Base-by-base conservation (phyloP, 2,329 filamentous ascomycete species). In the Byssoonygena ceratinophila region DNA sequence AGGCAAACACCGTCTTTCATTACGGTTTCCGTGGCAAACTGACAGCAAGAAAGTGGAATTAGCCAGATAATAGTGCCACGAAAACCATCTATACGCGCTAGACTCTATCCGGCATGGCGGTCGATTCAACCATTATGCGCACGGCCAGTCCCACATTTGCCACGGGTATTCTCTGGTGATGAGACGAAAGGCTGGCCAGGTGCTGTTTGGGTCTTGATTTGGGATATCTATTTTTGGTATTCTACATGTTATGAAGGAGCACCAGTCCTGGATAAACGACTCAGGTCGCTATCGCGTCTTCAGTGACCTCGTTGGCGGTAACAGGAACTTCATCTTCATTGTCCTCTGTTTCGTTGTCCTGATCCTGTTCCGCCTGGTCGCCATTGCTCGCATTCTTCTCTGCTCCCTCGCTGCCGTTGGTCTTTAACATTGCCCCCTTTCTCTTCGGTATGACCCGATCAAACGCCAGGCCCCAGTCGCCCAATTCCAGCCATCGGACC, bases 391-490 rank as follows among this genome's bases (percentile, higher is more conserved):
- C 36, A 9, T 48, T 44, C 36, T 36, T 40, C 41, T 31, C 27
- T 2, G 20, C 44, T n/a, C 37, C 20, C 9, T 32, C 48, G 5
- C 3, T 41, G 3, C 36, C 16, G 27, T 54, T 52, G 11, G 25
- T 43, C 43, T 52, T 59, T 20, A 59, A 34, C 18, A 46, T 47
- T 8, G 46, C 58, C 1, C 58, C 58, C 68, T 98, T 98, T 57
- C 92, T 76, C 69, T 88, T 89, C 0, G 92, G 92, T 59, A 98
- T 90, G 2, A 94, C 88, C 47, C 80, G 77, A 69, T 90, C 71
- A 66, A 98, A 98, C 0, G 92, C 90, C 63, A 85, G 76, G 1
- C 84, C 90, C 92, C 92, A 98, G 66, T 97, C 85, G 1, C 86
- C 87, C 46, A 80, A 81, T 68, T 96, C 88, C 51, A 98, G 69